phyloP scores from a whole-genome alignment of 495 filamentous ascomycete species.

The Aspergillus biplanus region DNA sequence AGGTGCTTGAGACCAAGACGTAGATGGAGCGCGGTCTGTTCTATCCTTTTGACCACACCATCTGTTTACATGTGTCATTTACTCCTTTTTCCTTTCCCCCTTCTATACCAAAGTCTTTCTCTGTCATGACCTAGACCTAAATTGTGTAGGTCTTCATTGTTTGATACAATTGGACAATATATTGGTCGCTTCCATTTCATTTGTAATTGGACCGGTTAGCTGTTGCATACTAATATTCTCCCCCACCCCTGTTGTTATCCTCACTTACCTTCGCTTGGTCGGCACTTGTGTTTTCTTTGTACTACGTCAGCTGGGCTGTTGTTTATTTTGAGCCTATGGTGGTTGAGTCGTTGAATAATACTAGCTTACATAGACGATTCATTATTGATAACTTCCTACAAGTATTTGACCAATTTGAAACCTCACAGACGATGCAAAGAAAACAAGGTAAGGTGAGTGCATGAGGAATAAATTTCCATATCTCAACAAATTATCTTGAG shows the following conservation, averaged over 20 bases:
- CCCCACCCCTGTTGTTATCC: slow-evolving; percentile 2
- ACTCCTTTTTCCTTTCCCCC: slow-evolving; percentile 13
- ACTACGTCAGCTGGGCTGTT: slow-evolving; percentile 1
- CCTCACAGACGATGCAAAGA: background rate
- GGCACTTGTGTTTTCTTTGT: slow-evolving; percentile 12
- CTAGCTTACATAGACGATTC: slow-evolving; percentile 5
- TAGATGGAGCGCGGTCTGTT: slow-evolving; percentile 12
- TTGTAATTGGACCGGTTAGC: background rate
- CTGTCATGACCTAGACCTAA: slow-evolving; percentile 10
- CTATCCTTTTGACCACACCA: background rate
- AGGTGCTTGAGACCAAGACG: slow-evolving; percentile 46
- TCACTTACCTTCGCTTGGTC: background rate
- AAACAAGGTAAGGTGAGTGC: background rate
- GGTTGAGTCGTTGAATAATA: background rate
- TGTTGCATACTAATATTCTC: background rate
- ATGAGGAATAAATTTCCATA: background rate
- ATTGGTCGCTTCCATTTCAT: background rate
- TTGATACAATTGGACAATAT: background rate
- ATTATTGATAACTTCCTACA: slow-evolving; percentile 22
- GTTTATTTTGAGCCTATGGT: slow-evolving; percentile 13
- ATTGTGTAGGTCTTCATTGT: slow-evolving; percentile 16
- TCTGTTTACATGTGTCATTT: slow-evolving; percentile 15
- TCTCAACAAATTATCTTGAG: too few relatives aligned
- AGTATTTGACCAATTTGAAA: background rate
- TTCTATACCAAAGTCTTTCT: slow-evolving; percentile 6